Evolutionary conservation across 2,329 filamentous ascomycete species (phyloP).

Genomic region (Fusarium sp.): DNA sequence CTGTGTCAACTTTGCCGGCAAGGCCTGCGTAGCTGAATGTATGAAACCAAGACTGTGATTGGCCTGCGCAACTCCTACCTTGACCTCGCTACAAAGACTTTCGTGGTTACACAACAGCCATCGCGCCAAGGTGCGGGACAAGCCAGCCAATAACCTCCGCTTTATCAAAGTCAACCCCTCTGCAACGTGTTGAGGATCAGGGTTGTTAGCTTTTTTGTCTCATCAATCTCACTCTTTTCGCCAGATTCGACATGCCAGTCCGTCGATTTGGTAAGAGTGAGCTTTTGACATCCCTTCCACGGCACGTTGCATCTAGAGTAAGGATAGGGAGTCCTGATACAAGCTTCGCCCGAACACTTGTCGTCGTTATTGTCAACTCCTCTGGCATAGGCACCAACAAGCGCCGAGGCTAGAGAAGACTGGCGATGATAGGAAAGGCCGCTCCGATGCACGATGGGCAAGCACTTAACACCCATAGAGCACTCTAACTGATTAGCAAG

Average conservation of each 20-base stretch:
- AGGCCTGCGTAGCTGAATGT: slow-evolving; percentile 28
- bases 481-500: background rate
- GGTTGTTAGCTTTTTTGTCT: slow-evolving; percentile 27
- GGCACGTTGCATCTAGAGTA: background rate
- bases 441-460: background rate
- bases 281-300: background rate
- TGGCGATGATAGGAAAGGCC: background rate
- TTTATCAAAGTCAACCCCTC: slow-evolving; percentile 18
- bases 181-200: slow-evolving; percentile 17
- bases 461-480: background rate
- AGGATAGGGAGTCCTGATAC: background rate
- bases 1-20: slow-evolving; percentile 29
- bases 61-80: slow-evolving; percentile 14
- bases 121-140: slow-evolving; percentile 12
- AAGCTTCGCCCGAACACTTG: background rate
- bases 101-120: slow-evolving; percentile 35
- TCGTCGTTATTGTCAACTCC: background rate
- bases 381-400: background rate
- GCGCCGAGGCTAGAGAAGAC: background rate
- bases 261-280: background rate
- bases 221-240: slow-evolving; percentile 24
- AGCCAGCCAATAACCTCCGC: slow-evolving; percentile 22
- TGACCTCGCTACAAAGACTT: slow-evolving; percentile 15
- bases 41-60: slow-evolving; percentile 15
- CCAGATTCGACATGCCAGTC: background rate